Conservation (phyloP, 2,329 filamentous ascomycete genomes). For the Neocatenulostroma microsporum region DNA sequence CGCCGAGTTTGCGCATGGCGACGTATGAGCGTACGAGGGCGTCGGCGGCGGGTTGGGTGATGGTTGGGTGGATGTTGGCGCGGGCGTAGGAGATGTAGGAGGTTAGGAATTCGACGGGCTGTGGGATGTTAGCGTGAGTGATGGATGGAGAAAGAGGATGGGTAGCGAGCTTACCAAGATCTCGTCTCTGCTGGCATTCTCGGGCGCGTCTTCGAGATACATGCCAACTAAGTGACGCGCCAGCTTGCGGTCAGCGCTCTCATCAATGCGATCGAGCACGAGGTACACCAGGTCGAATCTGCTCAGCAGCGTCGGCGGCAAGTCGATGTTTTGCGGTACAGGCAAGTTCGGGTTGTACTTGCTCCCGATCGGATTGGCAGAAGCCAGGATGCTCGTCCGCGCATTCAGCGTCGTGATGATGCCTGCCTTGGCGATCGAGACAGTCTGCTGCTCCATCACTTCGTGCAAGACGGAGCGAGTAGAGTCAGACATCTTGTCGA, state of each 20-base stretch:
- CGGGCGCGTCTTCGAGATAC: slow-evolving; percentile 91
- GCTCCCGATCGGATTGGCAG: slow-evolving; percentile 94
- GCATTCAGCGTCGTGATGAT: slow-evolving; percentile 89
- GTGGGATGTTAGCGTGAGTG: slow-evolving; percentile 7
- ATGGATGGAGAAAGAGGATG: background rate
- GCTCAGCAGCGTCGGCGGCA: slow-evolving; percentile 87
- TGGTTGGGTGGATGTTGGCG: slow-evolving; percentile 70
- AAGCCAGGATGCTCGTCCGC: slow-evolving; percentile 88
- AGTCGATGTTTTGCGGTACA: slow-evolving; percentile 95
- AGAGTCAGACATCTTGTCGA: slow-evolving; percentile 71
- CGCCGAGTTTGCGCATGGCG: slow-evolving; percentile 85
- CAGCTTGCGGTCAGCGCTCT: slow-evolving; percentile 77
- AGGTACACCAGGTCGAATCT: slow-evolving; percentile 97
- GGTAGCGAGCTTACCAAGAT: slow-evolving; percentile 57
- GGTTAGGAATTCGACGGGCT: slow-evolving; percentile 93
- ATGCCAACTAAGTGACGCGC: slow-evolving; percentile 91
- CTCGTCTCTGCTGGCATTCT: slow-evolving; percentile 70
- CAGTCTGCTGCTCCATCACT: slow-evolving; percentile 75
- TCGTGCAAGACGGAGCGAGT: slow-evolving; percentile 68
- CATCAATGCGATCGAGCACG: slow-evolving; percentile 87
- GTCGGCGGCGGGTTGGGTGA: slow-evolving; percentile 71
- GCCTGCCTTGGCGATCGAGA: slow-evolving; percentile 69
- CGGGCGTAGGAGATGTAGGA: slow-evolving; percentile 96
- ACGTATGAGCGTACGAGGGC: slow-evolving; percentile 85
- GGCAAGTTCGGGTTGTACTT: slow-evolving; percentile 95